A percentile compares a stretch with the other conserved stretches of the same genome.
Evolutionary conservation across 345 rosid species (phyloP).

Genomic region (Populus pruinosa): DNA sequence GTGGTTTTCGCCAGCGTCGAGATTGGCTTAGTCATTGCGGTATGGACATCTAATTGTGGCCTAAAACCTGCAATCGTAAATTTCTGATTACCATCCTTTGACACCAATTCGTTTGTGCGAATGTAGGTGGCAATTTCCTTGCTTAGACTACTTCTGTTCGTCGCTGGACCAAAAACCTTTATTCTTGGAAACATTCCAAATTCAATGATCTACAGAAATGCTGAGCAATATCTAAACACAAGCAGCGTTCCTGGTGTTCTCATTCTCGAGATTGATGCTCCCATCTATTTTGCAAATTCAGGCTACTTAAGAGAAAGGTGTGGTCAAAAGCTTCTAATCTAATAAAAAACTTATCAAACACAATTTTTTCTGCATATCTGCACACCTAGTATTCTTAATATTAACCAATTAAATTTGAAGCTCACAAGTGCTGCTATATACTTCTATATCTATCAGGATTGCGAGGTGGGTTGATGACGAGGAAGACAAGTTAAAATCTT

Average conservation of each 20-base stretch:
- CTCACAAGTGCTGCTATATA: not conserved
- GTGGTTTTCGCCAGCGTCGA: slow-evolving; percentile 85
- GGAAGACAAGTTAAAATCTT: slow-evolving; percentile 58
- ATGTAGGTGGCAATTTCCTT: slow-evolving; percentile 64
- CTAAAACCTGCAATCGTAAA: not conserved
- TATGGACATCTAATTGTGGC: slow-evolving; percentile 19
- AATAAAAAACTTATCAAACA: not conserved
- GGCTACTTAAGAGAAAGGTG: slow-evolving; percentile 87
- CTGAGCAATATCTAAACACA: slow-evolving; percentile 66
- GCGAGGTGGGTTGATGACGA: slow-evolving; percentile 80
- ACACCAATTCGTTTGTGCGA: not conserved
- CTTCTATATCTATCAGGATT: slow-evolving; percentile 37
- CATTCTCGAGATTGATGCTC: slow-evolving; percentile 72
- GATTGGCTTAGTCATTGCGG: slow-evolving; percentile 69
- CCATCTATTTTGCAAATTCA: slow-evolving; percentile 82
- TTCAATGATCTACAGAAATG: slow-evolving; percentile 53
- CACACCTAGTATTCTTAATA: not conserved
- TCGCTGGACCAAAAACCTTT: slow-evolving; percentile 75
- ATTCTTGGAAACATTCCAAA: slow-evolving; percentile 67
- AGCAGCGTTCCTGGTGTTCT: slow-evolving; percentile 53
- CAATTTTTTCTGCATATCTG: not conserved
- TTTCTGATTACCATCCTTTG: not conserved
- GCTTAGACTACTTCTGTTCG: slow-evolving; percentile 62
- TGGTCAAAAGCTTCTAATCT: not conserved
- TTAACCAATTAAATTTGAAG: not conserved